A percentile compares a stretch with the other conserved stretches of the same genome.
phyloP scores from a whole-genome alignment of 441 rosid genomes.

The Eruca vesicaria region DNA sequence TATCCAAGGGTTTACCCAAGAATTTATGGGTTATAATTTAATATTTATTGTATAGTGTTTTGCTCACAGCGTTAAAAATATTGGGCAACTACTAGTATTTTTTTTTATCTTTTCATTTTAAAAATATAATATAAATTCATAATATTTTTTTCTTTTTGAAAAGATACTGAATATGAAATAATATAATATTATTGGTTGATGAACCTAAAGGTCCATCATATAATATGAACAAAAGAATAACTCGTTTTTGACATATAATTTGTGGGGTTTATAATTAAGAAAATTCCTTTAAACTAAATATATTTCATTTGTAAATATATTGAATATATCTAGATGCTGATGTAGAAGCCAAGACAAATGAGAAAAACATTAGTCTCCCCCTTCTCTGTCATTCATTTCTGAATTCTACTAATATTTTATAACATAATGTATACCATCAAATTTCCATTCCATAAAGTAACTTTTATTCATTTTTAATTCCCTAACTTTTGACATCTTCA shows the following conservation, averaged over 20 bases:
- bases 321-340: conserved; percentile 25
- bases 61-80: no score
- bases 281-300: not conserved
- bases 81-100: no score
- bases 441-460: conserved; percentile 38
- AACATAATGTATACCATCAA: conserved; percentile 6
- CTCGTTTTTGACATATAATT: not conserved
- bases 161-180: no score
- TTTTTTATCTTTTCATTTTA: no score
- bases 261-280: not conserved
- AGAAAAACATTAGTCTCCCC: conserved; percentile 49
- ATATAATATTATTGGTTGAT: no score
- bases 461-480: conserved; percentile 21
- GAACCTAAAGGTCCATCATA: no score
- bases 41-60: no score
- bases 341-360: conserved; percentile 52
- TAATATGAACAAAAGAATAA: no score
- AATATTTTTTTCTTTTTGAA: no score
- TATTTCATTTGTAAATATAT: not conserved
- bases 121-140: no score
- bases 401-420: conserved; percentile 40
- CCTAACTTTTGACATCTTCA: conserved; percentile 44
- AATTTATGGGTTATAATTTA: no score
- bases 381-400: conserved; percentile 41
- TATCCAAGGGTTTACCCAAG: no score